Conservation (phyloP, 768 basidiomycete species). For the Suillus plorans region DNA sequence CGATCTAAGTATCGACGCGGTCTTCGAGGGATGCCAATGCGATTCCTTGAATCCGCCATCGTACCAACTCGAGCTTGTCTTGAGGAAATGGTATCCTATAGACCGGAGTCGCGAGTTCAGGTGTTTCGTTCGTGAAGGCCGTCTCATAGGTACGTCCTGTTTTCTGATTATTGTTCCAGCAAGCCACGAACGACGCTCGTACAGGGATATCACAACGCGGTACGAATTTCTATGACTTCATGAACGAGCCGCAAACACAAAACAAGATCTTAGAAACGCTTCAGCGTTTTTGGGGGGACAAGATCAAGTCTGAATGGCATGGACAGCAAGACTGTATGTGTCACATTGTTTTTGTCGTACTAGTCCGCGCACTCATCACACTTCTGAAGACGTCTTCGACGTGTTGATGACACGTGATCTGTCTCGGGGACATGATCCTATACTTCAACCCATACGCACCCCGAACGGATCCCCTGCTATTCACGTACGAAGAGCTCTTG, state of each 20-base stretch:
- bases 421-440: constrained; percentile 70
- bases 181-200: neutral
- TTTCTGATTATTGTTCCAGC: constrained; percentile 1
- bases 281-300: constrained; percentile 8
- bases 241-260: constrained; percentile 62
- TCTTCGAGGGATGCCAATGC: constrained; percentile 66
- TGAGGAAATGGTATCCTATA: constrained; percentile 88
- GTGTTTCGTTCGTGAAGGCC: constrained; percentile 24
- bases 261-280: constrained; percentile 52
- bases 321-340: constrained; percentile 63
- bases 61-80: constrained; percentile 79
- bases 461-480: constrained; percentile 83
- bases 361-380: neutral
- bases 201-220: constrained; percentile 87
- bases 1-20: constrained; percentile 34
- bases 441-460: constrained; percentile 91
- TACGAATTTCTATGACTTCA: constrained; percentile 83
- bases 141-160: constrained; percentile 9
- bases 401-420: constrained; percentile 83
- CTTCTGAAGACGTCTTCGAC: constrained; percentile 73
- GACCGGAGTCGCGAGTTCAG: constrained; percentile 83
- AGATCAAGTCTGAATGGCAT: constrained; percentile 62
- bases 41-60: constrained; percentile 11
- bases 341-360: neutral
- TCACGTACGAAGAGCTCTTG: constrained; percentile 62